Base-by-base conservation (phyloP, 768 basidiomycete genomes). In the Melanogaster broomeanus region DNA sequence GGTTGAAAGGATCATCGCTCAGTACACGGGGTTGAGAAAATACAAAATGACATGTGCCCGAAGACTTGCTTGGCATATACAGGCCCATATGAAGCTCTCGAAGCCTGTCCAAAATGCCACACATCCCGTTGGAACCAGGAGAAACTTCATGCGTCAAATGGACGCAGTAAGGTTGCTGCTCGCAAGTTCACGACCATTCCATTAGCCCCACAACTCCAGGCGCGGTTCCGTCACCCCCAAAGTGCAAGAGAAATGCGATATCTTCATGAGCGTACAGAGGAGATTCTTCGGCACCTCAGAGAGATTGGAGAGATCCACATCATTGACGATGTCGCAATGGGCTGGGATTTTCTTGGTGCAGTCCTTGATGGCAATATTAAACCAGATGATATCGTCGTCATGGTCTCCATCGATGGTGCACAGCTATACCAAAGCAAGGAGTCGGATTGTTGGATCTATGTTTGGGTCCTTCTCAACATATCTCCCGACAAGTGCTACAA, bases 171-270 rank as follows among this genome's bases (percentile, higher is more conserved):
- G 30, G 42, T 52, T 9, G 38, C 55, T 15, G 22, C 31, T 4
- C 48, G 38, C 16, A 28, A 43, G 11, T 58, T 61, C 16, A 30
- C 39, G 12, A 64, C 56, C 6, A 51, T 58, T 13, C 59, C 56
- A 4, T 8, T 63, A 0, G 15, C 22, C 16, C 74, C 74, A 16
- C 72, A 76, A 52, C 41, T 80, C 0, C 76, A 78, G 51, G 75
- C 75, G 0, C 60, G 74, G 10, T 64, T 68, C 22, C 58, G 67
- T 0, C 41, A 46, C n/a, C 52, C 48, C 1, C n/a, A 45, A 18
- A 46, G 33, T 21, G 45, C 25, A 0, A 10, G 33, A 15, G 34
- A 40, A 7, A 39, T 53, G 31, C 25, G 7, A n/a, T 53, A 53
- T 16, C 19, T 52, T 9, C 25, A 28, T 12, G 33, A 53, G 28